Conservation (phyloP, 2,329 filamentous ascomycete genomes). For the Pseudocercospora vitis region DNA sequence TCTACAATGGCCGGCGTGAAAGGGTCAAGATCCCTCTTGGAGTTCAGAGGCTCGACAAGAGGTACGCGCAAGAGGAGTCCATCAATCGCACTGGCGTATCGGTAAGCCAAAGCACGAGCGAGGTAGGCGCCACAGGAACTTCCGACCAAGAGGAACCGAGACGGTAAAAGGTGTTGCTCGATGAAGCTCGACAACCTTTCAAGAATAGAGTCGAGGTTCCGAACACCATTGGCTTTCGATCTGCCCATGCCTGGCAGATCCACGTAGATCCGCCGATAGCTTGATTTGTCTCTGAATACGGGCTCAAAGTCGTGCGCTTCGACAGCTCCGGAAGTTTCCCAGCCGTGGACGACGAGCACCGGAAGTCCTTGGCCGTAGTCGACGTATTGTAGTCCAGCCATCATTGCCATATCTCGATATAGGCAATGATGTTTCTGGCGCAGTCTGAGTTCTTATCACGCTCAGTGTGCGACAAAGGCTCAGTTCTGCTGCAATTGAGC, state of each 20-base stretch:
- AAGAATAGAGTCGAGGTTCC: slow-evolving; percentile 13
- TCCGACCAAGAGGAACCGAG: slow-evolving; percentile 14
- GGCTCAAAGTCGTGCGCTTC: slow-evolving; percentile 19
- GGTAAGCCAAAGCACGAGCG: slow-evolving; percentile 15
- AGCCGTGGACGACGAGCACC: slow-evolving; percentile 19
- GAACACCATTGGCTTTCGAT: slow-evolving; percentile 1
- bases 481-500: no score
- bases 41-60: slow-evolving; percentile 10
- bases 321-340: slow-evolving; percentile 10
- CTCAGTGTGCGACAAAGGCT: no score
- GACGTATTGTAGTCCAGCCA: background rate
- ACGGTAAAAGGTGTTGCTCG: slow-evolving; percentile 12
- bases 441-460: no score
- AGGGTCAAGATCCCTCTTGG: slow-evolving; percentile 13
- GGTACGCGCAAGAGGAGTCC: slow-evolving; percentile 18
- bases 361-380: slow-evolving; percentile 10
- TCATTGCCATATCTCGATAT: background rate
- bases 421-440: no score
- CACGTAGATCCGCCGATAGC: slow-evolving; percentile 15
- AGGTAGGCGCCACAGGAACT: slow-evolving; percentile 19
- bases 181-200: slow-evolving; percentile 11
- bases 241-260: slow-evolving; percentile 20
- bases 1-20: slow-evolving; percentile 10
- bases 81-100: slow-evolving; percentile 2
- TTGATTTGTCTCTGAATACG: slow-evolving; percentile 8